A percentile compares a stretch with the other conserved stretches of the same genome.
These are phyloP conservation scores for Bretschneidera sinensis DNA, from an alignment of 345 rosid species.

Conservation along the genomic window DNA sequence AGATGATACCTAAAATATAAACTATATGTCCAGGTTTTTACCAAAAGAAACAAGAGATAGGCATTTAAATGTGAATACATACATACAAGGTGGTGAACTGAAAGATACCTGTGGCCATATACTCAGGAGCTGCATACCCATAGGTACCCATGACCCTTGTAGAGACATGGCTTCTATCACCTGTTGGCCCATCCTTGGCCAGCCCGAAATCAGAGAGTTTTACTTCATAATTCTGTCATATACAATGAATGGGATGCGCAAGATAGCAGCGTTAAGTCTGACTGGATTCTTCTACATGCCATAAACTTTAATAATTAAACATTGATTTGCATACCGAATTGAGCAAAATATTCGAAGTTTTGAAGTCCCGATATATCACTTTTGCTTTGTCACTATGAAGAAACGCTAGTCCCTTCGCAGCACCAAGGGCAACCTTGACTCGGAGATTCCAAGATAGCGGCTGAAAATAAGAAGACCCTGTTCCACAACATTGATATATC, in stretches of 20 bases:
- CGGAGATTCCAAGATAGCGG: constrained; percentile 87
- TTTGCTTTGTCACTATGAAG: constrained; percentile 77
- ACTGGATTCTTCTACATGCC: not conserved
- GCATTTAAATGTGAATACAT: no score
- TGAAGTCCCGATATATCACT: constrained; percentile 93
- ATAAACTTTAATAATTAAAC: constrained; percentile 1
- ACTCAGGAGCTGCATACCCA: constrained; percentile 35
- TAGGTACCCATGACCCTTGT: constrained; percentile 93
- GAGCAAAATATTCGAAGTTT: constrained; percentile 79
- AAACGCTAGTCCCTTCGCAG: constrained; percentile 90
- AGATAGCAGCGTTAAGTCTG: not conserved
- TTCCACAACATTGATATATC: constrained; percentile 5
- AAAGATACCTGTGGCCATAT: constrained; percentile 58
- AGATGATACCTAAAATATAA: no score
- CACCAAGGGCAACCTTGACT: constrained; percentile 81
- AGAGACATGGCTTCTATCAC: constrained; percentile 74
- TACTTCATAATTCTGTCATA: constrained; percentile 59
- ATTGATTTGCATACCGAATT: constrained; percentile 47
- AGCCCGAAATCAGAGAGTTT: constrained; percentile 92
- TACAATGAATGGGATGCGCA: constrained; percentile 4
- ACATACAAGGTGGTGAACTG: not conserved
- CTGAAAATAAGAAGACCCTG: constrained; percentile 57
- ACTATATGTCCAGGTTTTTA: no score
- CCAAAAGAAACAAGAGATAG: no score
- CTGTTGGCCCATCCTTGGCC: constrained; percentile 90